Conservation (phyloP, 441 rosid genomes). For the Populus hybrid region DNA sequence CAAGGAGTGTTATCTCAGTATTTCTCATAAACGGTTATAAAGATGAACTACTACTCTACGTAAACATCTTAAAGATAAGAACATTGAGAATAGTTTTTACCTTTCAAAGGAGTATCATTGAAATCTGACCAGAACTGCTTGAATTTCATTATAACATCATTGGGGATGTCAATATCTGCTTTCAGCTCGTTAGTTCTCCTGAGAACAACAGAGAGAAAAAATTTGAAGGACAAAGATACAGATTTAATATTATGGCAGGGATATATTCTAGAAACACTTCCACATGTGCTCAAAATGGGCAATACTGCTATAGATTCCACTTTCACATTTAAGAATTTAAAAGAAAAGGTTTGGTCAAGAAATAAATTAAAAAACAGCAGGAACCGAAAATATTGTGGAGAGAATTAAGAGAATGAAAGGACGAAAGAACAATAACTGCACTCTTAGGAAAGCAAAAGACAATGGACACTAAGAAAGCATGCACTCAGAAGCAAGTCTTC, state of each 20-base stretch:
- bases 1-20: neutral
- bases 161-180: constrained; percentile 68
- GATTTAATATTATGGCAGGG: neutral
- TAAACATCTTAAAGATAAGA: constrained; percentile 3
- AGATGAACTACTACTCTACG: neutral
- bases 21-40: neutral
- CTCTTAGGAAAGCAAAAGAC: neutral
- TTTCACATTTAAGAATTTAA: constrained; percentile 3
- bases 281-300: neutral
- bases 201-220: constrained; percentile 9
- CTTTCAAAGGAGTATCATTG: constrained; percentile 69
- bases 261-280: neutral
- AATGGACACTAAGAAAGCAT: neutral
- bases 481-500: neutral
- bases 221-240: constrained; percentile 16
- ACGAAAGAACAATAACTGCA: neutral
- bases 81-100: constrained; percentile 26
- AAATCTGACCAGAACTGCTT: constrained; percentile 82
- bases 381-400: neutral
- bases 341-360: neutral
- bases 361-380: neutral
- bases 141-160: constrained; percentile 61
- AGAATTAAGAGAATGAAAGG: neutral
- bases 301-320: neutral
- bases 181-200: constrained; percentile 90